Conservation (phyloP, 2,329 filamentous ascomycete species). For the Hirsutella thompsonii region DNA sequence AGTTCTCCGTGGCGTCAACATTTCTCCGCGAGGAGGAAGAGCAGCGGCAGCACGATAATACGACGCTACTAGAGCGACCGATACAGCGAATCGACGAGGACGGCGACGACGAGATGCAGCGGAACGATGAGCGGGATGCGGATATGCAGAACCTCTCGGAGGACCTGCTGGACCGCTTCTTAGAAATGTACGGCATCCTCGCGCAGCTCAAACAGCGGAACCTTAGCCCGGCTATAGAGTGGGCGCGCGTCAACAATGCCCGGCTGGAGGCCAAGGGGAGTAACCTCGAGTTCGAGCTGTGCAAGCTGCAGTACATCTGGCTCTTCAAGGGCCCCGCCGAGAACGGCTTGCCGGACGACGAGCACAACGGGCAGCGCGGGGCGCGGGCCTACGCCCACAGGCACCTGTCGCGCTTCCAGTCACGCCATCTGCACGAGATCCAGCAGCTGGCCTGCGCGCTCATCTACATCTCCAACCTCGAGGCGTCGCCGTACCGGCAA, state of each 20-base stretch:
- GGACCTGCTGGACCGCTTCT: conserved; percentile 68
- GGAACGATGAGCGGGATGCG: conserved; percentile 11
- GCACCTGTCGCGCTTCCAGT: conserved; percentile 63
- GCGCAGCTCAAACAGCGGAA: conserved; percentile 63
- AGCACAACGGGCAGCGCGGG: conserved; percentile 39
- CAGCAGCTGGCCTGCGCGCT: conserved; percentile 71
- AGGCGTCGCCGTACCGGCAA: conserved; percentile 62
- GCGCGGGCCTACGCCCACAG: conserved; percentile 66
- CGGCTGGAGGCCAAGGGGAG: conserved; percentile 71
- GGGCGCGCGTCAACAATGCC: conserved; percentile 61
- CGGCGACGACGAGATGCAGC: conserved; percentile 19
- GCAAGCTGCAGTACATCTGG: conserved; percentile 80
- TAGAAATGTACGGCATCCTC: conserved; percentile 83
- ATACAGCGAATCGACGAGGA: conserved; percentile 15
- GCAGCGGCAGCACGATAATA: conserved; percentile 12
- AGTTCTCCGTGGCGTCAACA: conserved; percentile 76
- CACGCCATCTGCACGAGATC: conserved; percentile 65
- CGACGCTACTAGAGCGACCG: conserved; percentile 6
- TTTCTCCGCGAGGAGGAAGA: conserved; percentile 62
- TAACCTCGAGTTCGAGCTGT: conserved; percentile 90
- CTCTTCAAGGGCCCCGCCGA: conserved; percentile 55
- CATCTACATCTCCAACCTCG: conserved; percentile 63
- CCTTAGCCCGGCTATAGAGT: conserved; percentile 71
- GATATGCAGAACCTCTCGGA: conserved; percentile 15
- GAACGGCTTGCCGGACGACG: conserved; percentile 42